A percentile compares a stretch with the other conserved stretches of the same genome.
Evolutionary conservation across 1,284 basidiomycete species (phyloP).

Genomic region (Leccinum cinnamomeum): DNA sequence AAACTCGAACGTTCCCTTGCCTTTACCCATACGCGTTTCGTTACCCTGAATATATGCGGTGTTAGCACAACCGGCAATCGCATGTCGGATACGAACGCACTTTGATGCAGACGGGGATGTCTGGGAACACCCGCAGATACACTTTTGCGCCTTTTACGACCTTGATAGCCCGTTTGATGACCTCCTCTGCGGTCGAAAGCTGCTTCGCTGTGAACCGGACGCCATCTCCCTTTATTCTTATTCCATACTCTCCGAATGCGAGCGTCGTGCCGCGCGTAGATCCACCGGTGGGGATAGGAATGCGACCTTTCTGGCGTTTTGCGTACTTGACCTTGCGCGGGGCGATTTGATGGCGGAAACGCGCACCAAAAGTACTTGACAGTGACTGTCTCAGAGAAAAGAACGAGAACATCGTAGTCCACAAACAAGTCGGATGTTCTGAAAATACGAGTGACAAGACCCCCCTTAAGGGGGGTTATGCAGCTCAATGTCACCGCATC

Average conservation of each 20-base stretch:
- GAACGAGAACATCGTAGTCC: conserved; percentile 24
- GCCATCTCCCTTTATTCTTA: conserved; percentile 84
- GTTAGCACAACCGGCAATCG: conserved; percentile 3
- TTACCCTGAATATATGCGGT: conserved; percentile 66
- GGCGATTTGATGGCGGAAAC: conserved; percentile 60
- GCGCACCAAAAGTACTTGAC: conserved; percentile 28
- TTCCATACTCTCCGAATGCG: conserved; percentile 89
- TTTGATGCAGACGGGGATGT: conserved; percentile 97
- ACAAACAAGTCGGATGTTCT: not conserved
- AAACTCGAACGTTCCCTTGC: conserved; percentile 96
- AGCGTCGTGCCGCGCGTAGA: conserved; percentile 94
- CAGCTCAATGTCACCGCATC: not conserved
- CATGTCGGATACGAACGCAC: conserved; percentile 39
- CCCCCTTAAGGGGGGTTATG: not conserved
- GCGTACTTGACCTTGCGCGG: conserved; percentile 81
- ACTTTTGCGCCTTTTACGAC: conserved; percentile 88
- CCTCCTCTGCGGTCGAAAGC: conserved; percentile 83
- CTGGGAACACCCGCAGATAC: conserved; percentile 91
- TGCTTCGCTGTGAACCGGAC: conserved; percentile 90
- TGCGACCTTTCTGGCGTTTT: conserved; percentile 86
- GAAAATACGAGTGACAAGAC: not conserved
- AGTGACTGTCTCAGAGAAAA: conserved; percentile 16
- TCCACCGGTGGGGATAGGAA: conserved; percentile 84
- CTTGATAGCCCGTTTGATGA: conserved; percentile 91
- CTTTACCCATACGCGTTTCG: conserved; percentile 99